phyloP scores from a whole-genome alignment of 1,284 basidiomycete genomes.

The Apiotrichum siamense region DNA sequence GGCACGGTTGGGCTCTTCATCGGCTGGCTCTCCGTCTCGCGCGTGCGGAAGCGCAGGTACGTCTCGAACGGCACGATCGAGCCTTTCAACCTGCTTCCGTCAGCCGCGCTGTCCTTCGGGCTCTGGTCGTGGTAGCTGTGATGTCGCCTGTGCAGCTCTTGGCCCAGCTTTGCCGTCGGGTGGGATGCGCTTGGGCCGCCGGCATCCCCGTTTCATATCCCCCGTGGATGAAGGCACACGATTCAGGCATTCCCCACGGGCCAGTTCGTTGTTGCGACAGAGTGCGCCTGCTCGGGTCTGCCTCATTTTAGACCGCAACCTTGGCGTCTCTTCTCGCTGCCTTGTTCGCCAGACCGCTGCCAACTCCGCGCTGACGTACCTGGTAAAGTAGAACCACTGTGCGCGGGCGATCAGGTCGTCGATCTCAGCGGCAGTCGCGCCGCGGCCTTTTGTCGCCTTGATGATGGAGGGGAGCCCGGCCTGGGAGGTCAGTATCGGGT shows the following conservation, averaged over 20 bases:
- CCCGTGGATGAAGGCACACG: too few species aligned
- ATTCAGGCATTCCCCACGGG: too few species aligned
- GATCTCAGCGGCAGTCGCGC: slow-evolving; percentile 24
- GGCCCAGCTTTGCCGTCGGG: background rate
- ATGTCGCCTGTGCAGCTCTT: background rate
- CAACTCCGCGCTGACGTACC: slow-evolving; percentile 13
- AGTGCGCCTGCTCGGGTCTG: too few species aligned
- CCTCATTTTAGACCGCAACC: too few species aligned
- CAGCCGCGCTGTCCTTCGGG: background rate
- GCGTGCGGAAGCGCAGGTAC: slow-evolving; percentile 8
- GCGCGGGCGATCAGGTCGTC: slow-evolving; percentile 39
- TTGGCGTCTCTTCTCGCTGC: too few species aligned
- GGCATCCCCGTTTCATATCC: too few species aligned
- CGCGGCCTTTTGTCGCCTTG: slow-evolving; percentile 24
- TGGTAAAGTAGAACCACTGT: slow-evolving; percentile 42
- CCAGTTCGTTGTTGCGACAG: too few species aligned
- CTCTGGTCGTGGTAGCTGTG: background rate
- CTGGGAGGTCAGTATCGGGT: slow-evolving; percentile 13
- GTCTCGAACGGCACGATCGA: slow-evolving; percentile 11
- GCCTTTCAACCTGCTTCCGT: slow-evolving; percentile 1
- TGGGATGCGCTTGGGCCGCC: too few species aligned
- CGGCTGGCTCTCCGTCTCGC: slow-evolving; percentile 14
- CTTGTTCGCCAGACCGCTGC: background rate
- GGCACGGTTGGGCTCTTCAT: slow-evolving; percentile 4
- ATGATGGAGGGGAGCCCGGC: slow-evolving; percentile 38